phyloP scores from a whole-genome alignment of 352 stramenopile genomes.

The Phytopythium litorale region DNA sequence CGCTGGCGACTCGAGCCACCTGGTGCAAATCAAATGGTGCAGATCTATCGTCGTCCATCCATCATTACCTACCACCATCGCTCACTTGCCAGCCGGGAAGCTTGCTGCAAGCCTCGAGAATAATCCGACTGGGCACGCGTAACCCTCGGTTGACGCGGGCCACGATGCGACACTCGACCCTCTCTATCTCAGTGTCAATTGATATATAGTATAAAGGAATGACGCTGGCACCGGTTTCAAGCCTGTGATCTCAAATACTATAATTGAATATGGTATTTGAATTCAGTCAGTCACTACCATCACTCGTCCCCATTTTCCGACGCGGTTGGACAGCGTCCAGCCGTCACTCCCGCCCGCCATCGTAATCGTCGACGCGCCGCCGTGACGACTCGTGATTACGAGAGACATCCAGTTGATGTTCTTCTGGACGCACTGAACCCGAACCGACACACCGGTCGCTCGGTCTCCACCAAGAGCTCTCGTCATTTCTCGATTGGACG shows the following conservation, averaged over 20 bases:
- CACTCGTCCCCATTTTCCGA: neutral
- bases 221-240: neutral
- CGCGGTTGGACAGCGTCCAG: neutral
- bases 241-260: neutral
- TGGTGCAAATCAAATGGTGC: neutral
- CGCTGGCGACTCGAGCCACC: neutral
- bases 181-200: neutral
- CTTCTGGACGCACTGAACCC: neutral
- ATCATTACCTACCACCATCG: neutral
- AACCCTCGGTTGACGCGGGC: neutral
- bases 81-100: neutral
- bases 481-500: constrained; percentile 6
- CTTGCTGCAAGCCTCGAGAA: neutral
- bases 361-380: neutral
- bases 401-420: neutral
- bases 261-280: no score
- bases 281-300: neutral
- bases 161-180: neutral
- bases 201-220: neutral
- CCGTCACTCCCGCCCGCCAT: neutral
- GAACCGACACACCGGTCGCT: no score
- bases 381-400: constrained; percentile 1
- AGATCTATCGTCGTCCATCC: neutral
- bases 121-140: neutral
- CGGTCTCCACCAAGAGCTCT: neutral